A percentile compares a stretch with the other conserved stretches of the same genome.
These are phyloP conservation scores for Parafenestella ontariensis DNA, from an alignment of 2,329 filamentous ascomycete genomes.

Conservation along the genomic window DNA sequence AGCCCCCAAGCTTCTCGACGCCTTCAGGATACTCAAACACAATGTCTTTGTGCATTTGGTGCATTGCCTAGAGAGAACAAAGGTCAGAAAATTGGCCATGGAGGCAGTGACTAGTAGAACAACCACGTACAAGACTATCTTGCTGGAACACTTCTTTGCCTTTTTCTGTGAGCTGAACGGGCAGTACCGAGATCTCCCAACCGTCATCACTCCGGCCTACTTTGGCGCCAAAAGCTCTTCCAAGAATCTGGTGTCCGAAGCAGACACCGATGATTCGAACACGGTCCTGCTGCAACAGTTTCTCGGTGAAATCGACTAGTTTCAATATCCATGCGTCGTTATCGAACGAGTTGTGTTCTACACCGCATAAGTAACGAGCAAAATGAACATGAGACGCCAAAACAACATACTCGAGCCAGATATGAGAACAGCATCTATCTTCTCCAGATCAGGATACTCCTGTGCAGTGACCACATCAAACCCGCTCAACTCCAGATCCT, in stretches of 20 bases:
- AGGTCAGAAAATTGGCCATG: slow-evolving; percentile 1
- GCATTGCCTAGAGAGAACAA: slow-evolving; percentile 62
- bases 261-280: slow-evolving; percentile 81
- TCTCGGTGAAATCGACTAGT: slow-evolving; percentile 71
- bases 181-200: slow-evolving; percentile 82
- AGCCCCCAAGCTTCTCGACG: slow-evolving; percentile 69
- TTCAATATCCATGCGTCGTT: slow-evolving; percentile 77
- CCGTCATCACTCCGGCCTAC: slow-evolving; percentile 72
- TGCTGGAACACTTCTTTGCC: slow-evolving; percentile 76
- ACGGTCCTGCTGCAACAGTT: slow-evolving; percentile 65
- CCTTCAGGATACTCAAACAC: slow-evolving; percentile 69
- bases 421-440: slow-evolving; percentile 82
- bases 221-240: slow-evolving; percentile 70
- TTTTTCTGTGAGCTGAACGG: slow-evolving; percentile 70
- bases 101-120: background rate
- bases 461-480: slow-evolving; percentile 75
- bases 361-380: slow-evolving; percentile 13
- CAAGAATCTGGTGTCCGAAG: slow-evolving; percentile 88
- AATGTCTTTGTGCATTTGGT: slow-evolving; percentile 88
- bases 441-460: slow-evolving; percentile 74
- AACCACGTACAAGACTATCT: slow-evolving; percentile 63
- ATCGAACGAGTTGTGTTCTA: slow-evolving; percentile 76
- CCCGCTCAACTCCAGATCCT: slow-evolving; percentile 64
- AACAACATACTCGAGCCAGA: slow-evolving; percentile 68
- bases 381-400: background rate